Base-by-base conservation (phyloP, 225 moss, liverwort and hornwort species). In the Climacium dendroides region DNA sequence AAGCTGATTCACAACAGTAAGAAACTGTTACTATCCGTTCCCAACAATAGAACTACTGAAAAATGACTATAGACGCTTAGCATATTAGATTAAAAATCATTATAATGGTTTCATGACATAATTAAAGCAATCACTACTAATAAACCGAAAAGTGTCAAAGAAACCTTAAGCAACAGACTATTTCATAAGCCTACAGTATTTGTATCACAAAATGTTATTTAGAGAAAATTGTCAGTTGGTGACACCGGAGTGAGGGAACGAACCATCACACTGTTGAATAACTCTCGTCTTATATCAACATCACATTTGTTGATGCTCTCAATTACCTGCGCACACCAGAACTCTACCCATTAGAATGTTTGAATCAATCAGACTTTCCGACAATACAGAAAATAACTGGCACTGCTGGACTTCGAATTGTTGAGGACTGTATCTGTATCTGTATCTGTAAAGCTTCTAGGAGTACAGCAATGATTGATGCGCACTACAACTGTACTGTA, bases 261-360 rank as follows among this genome's bases (percentile, higher is more conserved):
- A 83, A 96, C 96, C 96, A 98, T 92, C 79, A 97, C 95, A 87
- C 97, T 98, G 90, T 96, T 97, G 82, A 98, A 98, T 71, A 98
- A 88, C 91, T 97, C 98, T 85, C 97, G 89, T 78, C 97, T 86
- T 78, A 97, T 96, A 83, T 97, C 98, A 81, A 97, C 96, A 88
- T 98, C 98, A 86, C 98, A 98, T 91, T 97, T 98, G 87, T 98
- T 97, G 89, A 98, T 98, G 89, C 98, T 98, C 89, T 98, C 98
- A 89, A 98, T 95, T 19, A 95, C 95, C 95, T 96, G 94, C 73
- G 78, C 86, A 88, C 63, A 77, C 43, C 81, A 82, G 47, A 83
- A 79, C 53, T 74, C 32, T 66, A 78, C 57, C 39, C 75, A 57
- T 89, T 80, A 77, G 62, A 87, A 83, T 24, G 64, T 26, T 67